Percentiles rank a stretch among this genome's conserved stretches.
These are phyloP conservation scores for Capronia americana DNA, from an alignment of 2,329 filamentous ascomycete genomes.

Conservation along the genomic window DNA sequence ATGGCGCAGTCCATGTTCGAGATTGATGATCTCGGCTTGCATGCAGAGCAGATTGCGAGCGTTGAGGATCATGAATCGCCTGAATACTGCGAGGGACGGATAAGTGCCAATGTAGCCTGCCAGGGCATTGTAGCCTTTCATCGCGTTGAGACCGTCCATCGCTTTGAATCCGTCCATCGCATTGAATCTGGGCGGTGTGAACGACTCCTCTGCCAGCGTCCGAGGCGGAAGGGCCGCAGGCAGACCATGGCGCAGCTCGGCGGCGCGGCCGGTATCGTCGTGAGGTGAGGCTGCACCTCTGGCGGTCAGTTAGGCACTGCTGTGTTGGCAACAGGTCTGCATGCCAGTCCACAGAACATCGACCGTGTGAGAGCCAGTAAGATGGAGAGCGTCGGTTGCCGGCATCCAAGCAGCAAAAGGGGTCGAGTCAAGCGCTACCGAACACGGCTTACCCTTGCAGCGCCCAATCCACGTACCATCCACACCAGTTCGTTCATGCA, in stretches of 20 bases:
- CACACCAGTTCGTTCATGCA: background rate
- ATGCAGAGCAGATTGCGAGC: conserved; percentile 42
- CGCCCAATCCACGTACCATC: background rate
- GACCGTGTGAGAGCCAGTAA: background rate
- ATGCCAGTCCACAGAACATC: background rate
- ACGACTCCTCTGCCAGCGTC: background rate
- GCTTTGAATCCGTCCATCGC: background rate
- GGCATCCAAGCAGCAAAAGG: background rate
- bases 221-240: background rate
- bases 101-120: conserved; percentile 21
- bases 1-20: conserved; percentile 31
- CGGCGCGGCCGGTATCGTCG: background rate
- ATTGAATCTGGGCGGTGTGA: background rate
- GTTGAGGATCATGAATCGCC: conserved; percentile 42
- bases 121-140: conserved; percentile 35
- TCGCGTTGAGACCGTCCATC: background rate
- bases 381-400: background rate
- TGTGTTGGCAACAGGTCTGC: background rate
- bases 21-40: conserved; percentile 43
- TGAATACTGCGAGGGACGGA: conserved; percentile 38
- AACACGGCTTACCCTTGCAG: background rate
- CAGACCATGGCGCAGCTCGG: background rate
- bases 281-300: background rate
- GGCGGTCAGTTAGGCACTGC: background rate
- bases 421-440: background rate